phyloP scores from a whole-genome alignment of 345 rosid genomes.

The Eutrema japonicum region DNA sequence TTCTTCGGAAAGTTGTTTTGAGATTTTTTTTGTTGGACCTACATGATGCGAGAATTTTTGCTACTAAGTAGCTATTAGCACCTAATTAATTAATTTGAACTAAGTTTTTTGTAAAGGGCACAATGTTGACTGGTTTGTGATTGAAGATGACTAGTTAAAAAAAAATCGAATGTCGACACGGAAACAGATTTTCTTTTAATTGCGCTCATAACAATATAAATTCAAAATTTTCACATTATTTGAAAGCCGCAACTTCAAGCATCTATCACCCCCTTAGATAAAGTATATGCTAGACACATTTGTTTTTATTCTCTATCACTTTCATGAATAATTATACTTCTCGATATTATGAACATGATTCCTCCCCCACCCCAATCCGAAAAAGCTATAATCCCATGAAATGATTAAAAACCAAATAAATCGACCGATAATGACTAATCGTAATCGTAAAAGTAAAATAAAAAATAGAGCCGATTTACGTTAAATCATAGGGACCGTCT shows the following conservation, averaged over 20 bases:
- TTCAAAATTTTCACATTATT: background rate
- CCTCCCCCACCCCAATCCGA: constrained; percentile 26
- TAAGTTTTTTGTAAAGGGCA: constrained; percentile 24
- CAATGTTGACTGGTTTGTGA: constrained; percentile 37
- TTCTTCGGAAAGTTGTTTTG: constrained; percentile 29
- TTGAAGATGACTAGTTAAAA: constrained; percentile 32
- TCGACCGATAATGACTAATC: constrained; percentile 30
- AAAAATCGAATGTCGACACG: constrained; percentile 17
- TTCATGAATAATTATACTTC: constrained; percentile 29
- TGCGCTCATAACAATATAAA: background rate
- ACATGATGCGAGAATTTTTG: constrained; percentile 30
- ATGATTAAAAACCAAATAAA: constrained; percentile 8
- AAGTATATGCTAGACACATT: constrained; percentile 44
- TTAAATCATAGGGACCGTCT: constrained; percentile 26
- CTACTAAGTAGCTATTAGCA: constrained; percentile 29
- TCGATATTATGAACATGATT: constrained; percentile 38
- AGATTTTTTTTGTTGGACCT: constrained; percentile 24
- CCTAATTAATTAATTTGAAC: constrained; percentile 18
- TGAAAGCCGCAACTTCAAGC: constrained; percentile 36
- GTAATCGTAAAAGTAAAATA: constrained; percentile 6
- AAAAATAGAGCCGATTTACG: background rate
- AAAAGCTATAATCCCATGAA: constrained; percentile 30
- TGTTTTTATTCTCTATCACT: constrained; percentile 34
- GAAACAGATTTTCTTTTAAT: background rate
- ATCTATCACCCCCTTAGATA: constrained; percentile 25